Conservation (phyloP, 495 filamentous ascomycete genomes). For the Massariosphaeria phaeospora region DNA sequence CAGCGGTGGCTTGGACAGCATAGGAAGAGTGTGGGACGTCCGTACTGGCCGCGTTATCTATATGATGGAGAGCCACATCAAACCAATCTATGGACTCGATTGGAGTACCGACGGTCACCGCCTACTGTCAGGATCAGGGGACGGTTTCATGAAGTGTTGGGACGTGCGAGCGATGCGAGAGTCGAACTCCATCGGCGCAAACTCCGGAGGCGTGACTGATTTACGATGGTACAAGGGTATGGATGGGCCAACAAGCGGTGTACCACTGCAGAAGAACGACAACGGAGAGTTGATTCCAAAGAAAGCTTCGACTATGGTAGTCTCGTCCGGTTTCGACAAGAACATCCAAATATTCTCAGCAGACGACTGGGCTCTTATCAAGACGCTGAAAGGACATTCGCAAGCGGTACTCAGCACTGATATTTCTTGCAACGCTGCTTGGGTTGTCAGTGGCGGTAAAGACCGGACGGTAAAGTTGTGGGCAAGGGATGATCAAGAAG, state of each 20-base stretch:
- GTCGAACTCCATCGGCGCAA: conserved; percentile 79
- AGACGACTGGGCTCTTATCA: conserved; percentile 90
- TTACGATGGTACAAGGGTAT: conserved; percentile 87
- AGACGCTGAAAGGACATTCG: conserved; percentile 82
- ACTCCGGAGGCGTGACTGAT: conserved; percentile 87
- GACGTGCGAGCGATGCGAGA: conserved; percentile 84
- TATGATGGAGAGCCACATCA: conserved; percentile 90
- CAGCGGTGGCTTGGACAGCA: conserved; percentile 86
- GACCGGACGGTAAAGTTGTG: conserved; percentile 95
- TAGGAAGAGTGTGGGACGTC: conserved; percentile 95
- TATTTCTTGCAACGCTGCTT: conserved; percentile 74
- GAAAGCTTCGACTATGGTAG: conserved; percentile 81
- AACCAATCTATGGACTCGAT: conserved; percentile 85
- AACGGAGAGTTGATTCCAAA: conserved; percentile 51
- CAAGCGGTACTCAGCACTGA: conserved; percentile 88
- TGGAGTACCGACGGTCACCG: conserved; percentile 90
- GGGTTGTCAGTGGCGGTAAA: conserved; percentile 89
- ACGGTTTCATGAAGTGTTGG: conserved; percentile 98
- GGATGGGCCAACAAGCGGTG: conserved; percentile 57
- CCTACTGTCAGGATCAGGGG: conserved; percentile 81
- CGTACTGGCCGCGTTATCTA: conserved; percentile 90
- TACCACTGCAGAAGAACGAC: conserved; percentile 55
- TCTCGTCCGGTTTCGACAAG: conserved; percentile 87
- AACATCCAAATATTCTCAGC: conserved; percentile 93
- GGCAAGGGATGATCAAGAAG: conserved; percentile 73